Conservation (phyloP, 768 basidiomycete genomes). For the Pleurotus ostreatus region DNA sequence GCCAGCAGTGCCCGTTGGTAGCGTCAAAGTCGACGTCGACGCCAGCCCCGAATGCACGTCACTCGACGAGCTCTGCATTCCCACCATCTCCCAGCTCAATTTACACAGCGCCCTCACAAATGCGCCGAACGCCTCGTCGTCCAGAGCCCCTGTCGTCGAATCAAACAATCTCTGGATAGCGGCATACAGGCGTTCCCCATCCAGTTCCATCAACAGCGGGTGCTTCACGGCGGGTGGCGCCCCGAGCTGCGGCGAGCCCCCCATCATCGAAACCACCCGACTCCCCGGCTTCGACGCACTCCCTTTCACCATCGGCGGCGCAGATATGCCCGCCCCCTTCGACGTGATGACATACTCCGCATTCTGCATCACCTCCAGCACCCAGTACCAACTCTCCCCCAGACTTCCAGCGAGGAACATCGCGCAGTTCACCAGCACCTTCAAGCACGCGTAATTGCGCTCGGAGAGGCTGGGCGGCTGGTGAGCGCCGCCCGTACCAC, state of each 20-base stretch:
- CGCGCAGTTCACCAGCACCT: conserved; percentile 73
- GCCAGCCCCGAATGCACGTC: too few relatives aligned
- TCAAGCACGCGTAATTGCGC: conserved; percentile 87
- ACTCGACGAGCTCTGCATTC: conserved; percentile 49
- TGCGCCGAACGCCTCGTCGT: conserved; percentile 75
- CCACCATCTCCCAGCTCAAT: conserved; percentile 90
- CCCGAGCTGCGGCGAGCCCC: conserved; percentile 5
- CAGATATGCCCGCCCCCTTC: conserved; percentile 35
- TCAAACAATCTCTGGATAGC: conserved; percentile 87
- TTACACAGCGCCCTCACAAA: conserved; percentile 79
- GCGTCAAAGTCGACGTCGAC: conserved; percentile 18
- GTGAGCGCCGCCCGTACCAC: conserved; percentile 26
- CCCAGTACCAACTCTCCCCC: conserved; percentile 88
- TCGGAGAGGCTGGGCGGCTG: conserved; percentile 78
- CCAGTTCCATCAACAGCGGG: conserved; percentile 67
- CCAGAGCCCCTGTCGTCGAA: conserved; percentile 67
- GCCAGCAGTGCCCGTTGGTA: conserved; percentile 26
- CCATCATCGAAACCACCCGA: not conserved
- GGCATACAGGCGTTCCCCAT: conserved; percentile 66
- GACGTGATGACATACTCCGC: conserved; percentile 86
- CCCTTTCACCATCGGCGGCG: not conserved
- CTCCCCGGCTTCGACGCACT: not conserved
- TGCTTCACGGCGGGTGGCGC: conserved; percentile 28
- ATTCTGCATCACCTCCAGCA: conserved; percentile 90
- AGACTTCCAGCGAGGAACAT: conserved; percentile 81